Evolutionary conservation across 1,284 basidiomycete genomes (phyloP).

Genomic region (Peniophora sp.): DNA sequence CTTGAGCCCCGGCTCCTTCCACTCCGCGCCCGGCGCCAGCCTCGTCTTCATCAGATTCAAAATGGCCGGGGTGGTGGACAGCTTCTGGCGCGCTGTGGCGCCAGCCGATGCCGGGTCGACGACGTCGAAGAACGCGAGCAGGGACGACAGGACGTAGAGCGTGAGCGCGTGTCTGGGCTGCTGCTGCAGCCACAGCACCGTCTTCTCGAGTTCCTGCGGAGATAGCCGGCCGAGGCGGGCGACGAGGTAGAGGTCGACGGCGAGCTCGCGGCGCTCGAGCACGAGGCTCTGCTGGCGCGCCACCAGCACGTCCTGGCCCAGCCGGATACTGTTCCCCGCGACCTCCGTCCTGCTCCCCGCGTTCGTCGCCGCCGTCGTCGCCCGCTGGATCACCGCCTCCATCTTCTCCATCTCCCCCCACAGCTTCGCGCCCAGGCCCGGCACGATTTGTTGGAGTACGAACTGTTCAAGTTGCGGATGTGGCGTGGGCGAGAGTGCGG

Average conservation of each 20-base stretch:
- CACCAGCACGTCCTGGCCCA: slow-evolving; percentile 59
- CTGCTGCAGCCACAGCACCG: slow-evolving; percentile 59
- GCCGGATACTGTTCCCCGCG: slow-evolving; percentile 37
- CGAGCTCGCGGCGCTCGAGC: slow-evolving; percentile 63
- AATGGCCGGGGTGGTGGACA: slow-evolving; percentile 37
- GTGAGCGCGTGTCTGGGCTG: slow-evolving; percentile 60
- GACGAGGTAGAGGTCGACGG: slow-evolving; percentile 52
- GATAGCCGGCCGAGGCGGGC: slow-evolving; percentile 57
- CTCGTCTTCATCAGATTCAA: slow-evolving; percentile 52
- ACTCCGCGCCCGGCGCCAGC: slow-evolving; percentile 41
- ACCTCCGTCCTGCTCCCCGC: slow-evolving; percentile 53
- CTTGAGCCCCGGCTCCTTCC: slow-evolving; percentile 72
- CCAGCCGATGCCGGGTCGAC: slow-evolving; percentile 43
- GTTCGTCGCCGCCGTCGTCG: slow-evolving; percentile 48
- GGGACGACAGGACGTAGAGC: slow-evolving; percentile 63
- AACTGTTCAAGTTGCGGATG: slow-evolving; percentile 45
- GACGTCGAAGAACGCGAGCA: slow-evolving; percentile 64
- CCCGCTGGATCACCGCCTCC: slow-evolving; percentile 41
- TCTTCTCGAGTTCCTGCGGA: slow-evolving; percentile 46
- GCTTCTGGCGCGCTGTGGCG: slow-evolving; percentile 33
- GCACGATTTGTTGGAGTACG: slow-evolving; percentile 44
- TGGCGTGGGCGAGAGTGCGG: slow-evolving; percentile 28
- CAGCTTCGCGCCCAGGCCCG: slow-evolving; percentile 43
- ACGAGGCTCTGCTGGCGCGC: slow-evolving; percentile 64
- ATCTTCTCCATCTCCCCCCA: slow-evolving; percentile 57